These are phyloP conservation scores for Auxenochlorella pyrenoidosa DNA, from an alignment of 139 green algal genomes.

Conservation along the genomic window DNA sequence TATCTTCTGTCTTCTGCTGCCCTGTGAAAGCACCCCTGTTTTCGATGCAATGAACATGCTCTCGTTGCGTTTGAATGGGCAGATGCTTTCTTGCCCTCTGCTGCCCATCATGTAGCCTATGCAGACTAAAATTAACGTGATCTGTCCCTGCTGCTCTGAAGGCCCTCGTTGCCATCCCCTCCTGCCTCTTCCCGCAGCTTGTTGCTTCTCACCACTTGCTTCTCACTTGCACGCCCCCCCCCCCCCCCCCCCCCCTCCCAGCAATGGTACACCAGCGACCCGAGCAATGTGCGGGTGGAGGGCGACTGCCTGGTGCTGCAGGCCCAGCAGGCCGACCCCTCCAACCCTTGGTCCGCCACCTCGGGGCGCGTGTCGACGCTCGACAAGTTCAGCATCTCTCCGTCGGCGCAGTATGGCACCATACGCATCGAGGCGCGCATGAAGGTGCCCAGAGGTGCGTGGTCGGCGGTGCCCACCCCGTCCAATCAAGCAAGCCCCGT, in stretches of 20 bases:
- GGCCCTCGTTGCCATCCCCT: not conserved
- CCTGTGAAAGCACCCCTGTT: too few relatives aligned
- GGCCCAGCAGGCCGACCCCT: not conserved
- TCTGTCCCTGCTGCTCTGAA: not conserved
- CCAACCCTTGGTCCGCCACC: conserved; percentile 9
- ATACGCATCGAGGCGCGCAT: conserved; percentile 29
- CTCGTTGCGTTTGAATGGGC: too few relatives aligned
- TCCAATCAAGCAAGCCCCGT: too few relatives aligned
- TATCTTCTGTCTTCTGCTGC: too few relatives aligned
- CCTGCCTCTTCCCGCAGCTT: not conserved
- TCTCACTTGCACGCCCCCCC: too few relatives aligned
- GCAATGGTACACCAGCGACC: conserved; percentile 27
- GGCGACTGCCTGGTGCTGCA: conserved; percentile 12
- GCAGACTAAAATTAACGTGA: too few relatives aligned
- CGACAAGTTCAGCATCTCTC: conserved; percentile 20
- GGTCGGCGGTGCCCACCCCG: not conserved
- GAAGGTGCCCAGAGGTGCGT: conserved; percentile 2
- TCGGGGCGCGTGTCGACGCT: conserved; percentile 26
- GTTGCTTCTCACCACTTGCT: too few relatives aligned
- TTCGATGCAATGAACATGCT: too few relatives aligned
- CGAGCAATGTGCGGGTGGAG: conserved; percentile 8
- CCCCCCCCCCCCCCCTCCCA: not conserved
- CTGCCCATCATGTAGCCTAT: not conserved
- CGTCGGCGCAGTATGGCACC: not conserved
- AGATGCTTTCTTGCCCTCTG: not conserved